Conservation (phyloP, 2,329 filamentous ascomycete species). For the Didymella segeticola region DNA sequence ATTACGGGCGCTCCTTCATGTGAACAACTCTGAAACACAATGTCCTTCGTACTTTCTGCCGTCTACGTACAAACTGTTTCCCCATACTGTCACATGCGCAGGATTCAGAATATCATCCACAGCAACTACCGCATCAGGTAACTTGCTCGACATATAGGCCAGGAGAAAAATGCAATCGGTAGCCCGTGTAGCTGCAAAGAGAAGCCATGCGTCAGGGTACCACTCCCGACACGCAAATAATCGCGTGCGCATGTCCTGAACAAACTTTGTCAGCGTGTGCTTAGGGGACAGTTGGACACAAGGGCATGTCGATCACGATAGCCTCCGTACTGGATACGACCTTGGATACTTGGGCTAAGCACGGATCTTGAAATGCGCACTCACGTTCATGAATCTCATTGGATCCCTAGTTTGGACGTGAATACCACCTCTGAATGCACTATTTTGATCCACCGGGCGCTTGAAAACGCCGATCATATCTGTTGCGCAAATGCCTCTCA, state of each 20-base stretch:
- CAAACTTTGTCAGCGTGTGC: not conserved
- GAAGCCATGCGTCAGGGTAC: slow-evolving; percentile 1
- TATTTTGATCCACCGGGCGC: slow-evolving; percentile 7
- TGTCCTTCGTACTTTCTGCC: slow-evolving; percentile 11
- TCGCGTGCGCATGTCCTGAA: slow-evolving; percentile 5
- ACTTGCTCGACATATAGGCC: slow-evolving; percentile 2
- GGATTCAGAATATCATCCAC: not conserved
- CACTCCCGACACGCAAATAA: not conserved
- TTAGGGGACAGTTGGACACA: not conserved
- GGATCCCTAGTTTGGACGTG: slow-evolving; percentile 10
- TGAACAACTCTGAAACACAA: not conserved
- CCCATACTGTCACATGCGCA: slow-evolving; percentile 8
- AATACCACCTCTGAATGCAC: not conserved
- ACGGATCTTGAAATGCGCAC: not conserved
- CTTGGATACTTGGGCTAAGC: slow-evolving; percentile 3
- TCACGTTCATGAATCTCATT: slow-evolving; percentile 10
- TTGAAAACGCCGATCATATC: slow-evolving; percentile 4
- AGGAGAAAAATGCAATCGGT: not conserved
- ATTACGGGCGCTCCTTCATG: not conserved
- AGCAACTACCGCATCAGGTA: not conserved
- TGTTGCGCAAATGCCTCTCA: not conserved
- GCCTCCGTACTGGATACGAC: not conserved
- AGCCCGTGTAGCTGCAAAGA: not conserved
- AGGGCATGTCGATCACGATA: slow-evolving; percentile 11
- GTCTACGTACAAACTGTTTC: slow-evolving; percentile 8